Conservation (phyloP, 495 filamentous ascomycete genomes). For the Xylaria longipes region DNA sequence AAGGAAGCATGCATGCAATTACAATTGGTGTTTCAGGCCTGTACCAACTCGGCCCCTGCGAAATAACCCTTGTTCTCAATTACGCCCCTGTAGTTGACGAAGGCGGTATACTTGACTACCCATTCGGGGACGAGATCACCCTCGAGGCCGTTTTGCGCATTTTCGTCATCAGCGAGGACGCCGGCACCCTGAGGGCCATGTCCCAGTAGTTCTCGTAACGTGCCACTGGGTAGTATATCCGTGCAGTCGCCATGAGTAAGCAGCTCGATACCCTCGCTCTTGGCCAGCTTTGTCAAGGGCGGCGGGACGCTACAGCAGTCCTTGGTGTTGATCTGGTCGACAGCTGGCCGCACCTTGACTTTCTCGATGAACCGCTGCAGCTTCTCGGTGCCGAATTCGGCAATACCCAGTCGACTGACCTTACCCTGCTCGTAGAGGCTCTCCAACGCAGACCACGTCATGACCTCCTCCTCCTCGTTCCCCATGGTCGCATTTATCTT, state of each 20-base stretch:
- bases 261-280: constrained; percentile 82
- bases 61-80: constrained; percentile 99
- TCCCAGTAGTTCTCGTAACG: constrained; percentile 81
- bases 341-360: constrained; percentile 75
- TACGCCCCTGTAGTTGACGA: constrained; percentile 94
- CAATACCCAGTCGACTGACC: constrained; percentile 77
- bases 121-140: constrained; percentile 86
- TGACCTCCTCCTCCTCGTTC: constrained; percentile 68
- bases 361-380: constrained; percentile 62
- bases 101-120: constrained; percentile 98
- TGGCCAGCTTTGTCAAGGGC: constrained; percentile 82
- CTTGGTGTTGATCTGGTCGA: constrained; percentile 96
- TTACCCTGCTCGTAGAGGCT: constrained; percentile 71
- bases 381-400: constrained; percentile 89
- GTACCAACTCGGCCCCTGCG: constrained; percentile 73
- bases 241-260: constrained; percentile 94
- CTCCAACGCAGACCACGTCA: constrained; percentile 76
- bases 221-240: constrained; percentile 85
- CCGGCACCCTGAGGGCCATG: constrained; percentile 68
- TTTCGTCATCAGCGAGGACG: constrained; percentile 62
- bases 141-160: constrained; percentile 59
- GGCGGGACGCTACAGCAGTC: constrained; percentile 97
- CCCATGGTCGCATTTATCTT: constrained; percentile 65
- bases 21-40: constrained; percentile 27
- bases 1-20: constrained; percentile 18